Percentiles rank a stretch among this genome's conserved stretches.
These are phyloP conservation scores for Asterella californica DNA, from an alignment of 225 moss, liverwort and hornwort species.

Conservation along the genomic window DNA sequence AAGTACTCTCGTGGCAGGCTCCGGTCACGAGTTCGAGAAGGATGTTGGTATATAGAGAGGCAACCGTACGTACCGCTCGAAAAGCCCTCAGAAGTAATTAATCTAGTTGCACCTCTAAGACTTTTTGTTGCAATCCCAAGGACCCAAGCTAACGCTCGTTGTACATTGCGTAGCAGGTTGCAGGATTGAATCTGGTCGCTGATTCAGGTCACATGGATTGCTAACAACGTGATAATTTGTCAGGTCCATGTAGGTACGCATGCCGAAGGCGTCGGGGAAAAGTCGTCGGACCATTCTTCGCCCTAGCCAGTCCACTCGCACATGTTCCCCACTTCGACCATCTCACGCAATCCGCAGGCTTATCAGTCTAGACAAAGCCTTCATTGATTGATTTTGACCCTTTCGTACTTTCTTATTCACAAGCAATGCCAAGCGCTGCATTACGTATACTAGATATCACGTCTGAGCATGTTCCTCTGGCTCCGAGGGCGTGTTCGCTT, in stretches of 20 bases:
- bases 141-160: background rate
- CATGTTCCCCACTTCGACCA: background rate
- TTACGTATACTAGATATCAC: no score
- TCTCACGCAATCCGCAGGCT: background rate
- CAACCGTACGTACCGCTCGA: background rate
- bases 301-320: background rate
- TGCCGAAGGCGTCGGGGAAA: no score
- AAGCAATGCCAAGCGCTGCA: no score
- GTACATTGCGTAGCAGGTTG: background rate
- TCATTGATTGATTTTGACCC: no score
- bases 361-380: no score
- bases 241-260: no score
- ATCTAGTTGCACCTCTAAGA: no score
- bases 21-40: background rate
- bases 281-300: background rate
- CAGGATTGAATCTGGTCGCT: background rate
- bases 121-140: no score
- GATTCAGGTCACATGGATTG: background rate
- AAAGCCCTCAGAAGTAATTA: background rate
- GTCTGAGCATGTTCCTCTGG: no score
- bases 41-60: constrained; percentile 4
- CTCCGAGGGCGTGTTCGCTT: no score
- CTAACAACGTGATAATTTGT: background rate
- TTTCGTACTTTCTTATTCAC: no score
- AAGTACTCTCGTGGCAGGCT: no score